Conservation (phyloP, 768 basidiomycete genomes). For the Termitomyces sp. region DNA sequence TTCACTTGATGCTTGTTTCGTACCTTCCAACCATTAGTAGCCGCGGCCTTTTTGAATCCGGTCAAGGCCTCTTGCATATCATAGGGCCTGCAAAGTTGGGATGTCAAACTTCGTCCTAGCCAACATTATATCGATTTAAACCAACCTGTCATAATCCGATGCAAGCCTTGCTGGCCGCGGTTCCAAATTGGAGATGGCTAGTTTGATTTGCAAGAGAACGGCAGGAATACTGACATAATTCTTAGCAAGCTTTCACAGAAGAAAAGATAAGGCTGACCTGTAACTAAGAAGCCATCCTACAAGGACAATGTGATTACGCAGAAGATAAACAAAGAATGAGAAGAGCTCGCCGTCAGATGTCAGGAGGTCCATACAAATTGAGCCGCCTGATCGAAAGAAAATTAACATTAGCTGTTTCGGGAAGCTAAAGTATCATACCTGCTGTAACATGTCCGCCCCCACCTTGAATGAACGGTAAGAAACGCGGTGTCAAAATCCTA, state of each 20-base stretch:
- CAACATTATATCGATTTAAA: neutral
- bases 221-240: conserved; percentile 36
- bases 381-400: conserved; percentile 43
- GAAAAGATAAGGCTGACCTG: conserved; percentile 31
- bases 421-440: conserved; percentile 28
- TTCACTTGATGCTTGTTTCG: conserved; percentile 1
- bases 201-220: conserved; percentile 60
- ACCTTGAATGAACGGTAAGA: conserved; percentile 66
- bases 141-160: conserved; percentile 44
- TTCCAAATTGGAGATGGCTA: conserved; percentile 66
- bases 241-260: neutral
- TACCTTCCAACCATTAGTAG: conserved; percentile 62
- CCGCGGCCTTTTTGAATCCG: conserved; percentile 64
- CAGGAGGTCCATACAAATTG: conserved; percentile 72
- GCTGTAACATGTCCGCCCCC: conserved; percentile 70
- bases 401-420: neutral
- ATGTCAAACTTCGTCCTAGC: neutral
- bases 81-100: conserved; percentile 33
- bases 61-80: conserved; percentile 52
- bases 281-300: conserved; percentile 69
- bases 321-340: neutral
- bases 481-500: conserved; percentile 69
- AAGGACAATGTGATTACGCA: neutral
- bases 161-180: conserved; percentile 60
- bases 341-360: conserved; percentile 51